Evolutionary conservation across 306 rosid genomes (phyloP).

Genomic region (Alnus glutinosa): DNA sequence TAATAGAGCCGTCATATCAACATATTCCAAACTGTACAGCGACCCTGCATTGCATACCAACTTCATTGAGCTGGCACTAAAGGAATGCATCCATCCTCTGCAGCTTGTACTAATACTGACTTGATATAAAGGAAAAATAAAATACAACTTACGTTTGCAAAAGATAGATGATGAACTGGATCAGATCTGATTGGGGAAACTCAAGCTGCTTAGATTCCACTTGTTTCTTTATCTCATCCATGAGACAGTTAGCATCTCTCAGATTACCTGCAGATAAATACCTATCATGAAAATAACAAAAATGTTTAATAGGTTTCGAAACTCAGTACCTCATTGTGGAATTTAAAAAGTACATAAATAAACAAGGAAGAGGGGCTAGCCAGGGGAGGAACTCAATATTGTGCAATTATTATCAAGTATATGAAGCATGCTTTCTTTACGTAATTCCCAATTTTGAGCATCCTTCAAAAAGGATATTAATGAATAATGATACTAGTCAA

Average conservation of each 20-base stretch:
- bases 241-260: slow-evolving; percentile 76
- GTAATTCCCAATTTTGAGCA: not conserved
- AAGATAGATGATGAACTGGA: slow-evolving; percentile 71
- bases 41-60: slow-evolving; percentile 6
- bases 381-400: slow-evolving; percentile 3
- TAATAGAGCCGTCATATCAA: not conserved
- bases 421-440: not conserved
- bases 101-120: not conserved
- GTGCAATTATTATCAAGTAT: not conserved
- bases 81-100: too few relatives aligned
- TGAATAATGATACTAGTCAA: not conserved
- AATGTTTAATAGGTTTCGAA: slow-evolving; percentile 16
- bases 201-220: slow-evolving; percentile 46
- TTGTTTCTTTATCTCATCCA: slow-evolving; percentile 79
- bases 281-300: slow-evolving; percentile 46
- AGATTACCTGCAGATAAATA: slow-evolving; percentile 78
- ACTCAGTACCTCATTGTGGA: slow-evolving; percentile 5
- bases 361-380: slow-evolving; percentile 7
- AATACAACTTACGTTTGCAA: slow-evolving; percentile 69
- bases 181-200: slow-evolving; percentile 69
- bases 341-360: slow-evolving; percentile 12
- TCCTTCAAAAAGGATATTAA: not conserved
- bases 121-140: slow-evolving; percentile 16
- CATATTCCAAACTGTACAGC: slow-evolving; percentile 4
- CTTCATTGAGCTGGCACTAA: not conserved